Percentiles rank a stretch among this genome's conserved stretches.
phyloP scores from a whole-genome alignment of 768 basidiomycete genomes.

The Termitomyces sp. region DNA sequence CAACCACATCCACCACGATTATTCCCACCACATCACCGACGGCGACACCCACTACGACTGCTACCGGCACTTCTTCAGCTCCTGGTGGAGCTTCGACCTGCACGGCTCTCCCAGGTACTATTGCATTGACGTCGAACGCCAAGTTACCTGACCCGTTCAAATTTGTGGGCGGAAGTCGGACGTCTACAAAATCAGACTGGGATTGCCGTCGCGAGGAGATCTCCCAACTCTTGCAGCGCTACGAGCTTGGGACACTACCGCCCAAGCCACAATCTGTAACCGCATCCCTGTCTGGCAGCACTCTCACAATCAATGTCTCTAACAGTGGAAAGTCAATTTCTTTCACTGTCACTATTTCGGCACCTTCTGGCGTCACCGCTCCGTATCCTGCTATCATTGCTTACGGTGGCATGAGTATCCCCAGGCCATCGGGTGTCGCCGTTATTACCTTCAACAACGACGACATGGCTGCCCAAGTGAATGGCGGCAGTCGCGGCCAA shows the following conservation, averaged over 20 bases:
- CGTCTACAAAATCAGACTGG: slow-evolving; percentile 42
- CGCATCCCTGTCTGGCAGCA: slow-evolving; percentile 36
- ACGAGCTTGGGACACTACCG: slow-evolving; percentile 49
- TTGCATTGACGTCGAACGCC: slow-evolving; percentile 29
- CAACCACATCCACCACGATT: slow-evolving; percentile 14
- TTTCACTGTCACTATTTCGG: slow-evolving; percentile 42
- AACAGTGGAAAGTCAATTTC: slow-evolving; percentile 43
- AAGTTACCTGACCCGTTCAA: slow-evolving; percentile 53
- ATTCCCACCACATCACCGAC: slow-evolving; percentile 16
- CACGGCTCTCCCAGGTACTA: slow-evolving; percentile 24
- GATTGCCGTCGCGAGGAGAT: slow-evolving; percentile 48
- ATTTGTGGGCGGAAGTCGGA: slow-evolving; percentile 39
- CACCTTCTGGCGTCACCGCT: slow-evolving; percentile 35
- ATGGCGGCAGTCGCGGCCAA: slow-evolving; percentile 39
- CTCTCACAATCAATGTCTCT: slow-evolving; percentile 44
- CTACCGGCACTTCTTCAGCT: slow-evolving; percentile 7
- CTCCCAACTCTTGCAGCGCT: slow-evolving; percentile 41
- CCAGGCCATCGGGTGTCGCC: slow-evolving; percentile 32
- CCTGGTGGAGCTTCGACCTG: slow-evolving; percentile 10
- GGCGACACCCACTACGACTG: slow-evolving; percentile 7
- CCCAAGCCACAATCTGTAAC: slow-evolving; percentile 41
- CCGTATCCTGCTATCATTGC: slow-evolving; percentile 53
- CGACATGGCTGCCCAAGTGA: slow-evolving; percentile 47
- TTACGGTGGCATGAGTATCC: slow-evolving; percentile 39
- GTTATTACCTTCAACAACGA: slow-evolving; percentile 50